Base-by-base conservation (phyloP, 1,284 basidiomycete species). In the Papiliotrema terrestris region DNA sequence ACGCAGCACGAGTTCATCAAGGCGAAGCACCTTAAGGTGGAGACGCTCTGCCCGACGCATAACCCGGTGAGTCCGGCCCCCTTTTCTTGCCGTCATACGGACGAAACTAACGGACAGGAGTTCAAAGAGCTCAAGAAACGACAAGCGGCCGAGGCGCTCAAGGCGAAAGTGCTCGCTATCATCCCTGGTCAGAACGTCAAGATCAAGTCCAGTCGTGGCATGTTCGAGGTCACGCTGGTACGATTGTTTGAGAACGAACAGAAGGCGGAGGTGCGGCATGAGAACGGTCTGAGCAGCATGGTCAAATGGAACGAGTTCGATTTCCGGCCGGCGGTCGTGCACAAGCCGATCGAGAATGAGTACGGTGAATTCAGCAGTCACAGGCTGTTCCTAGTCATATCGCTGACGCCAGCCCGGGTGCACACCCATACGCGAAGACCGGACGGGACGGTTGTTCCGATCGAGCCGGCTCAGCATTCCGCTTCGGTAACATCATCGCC, bases 191-290 rank as follows among this genome's bases (percentile, higher is more conserved):
- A 85, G 20, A 82, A 85, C 17, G 86, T 94, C 79, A 89, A 90
- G 75, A 81, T 94, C 61, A 86, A 88, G 49, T 83, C 86, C 44
- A 85, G 82, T 61, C 81, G 87, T 13, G 89, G 88, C 3, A 84
- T 86, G 14, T 91, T 88, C 66, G 88, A 91, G 71, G 88, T 91
- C 2, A 84, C 84, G 9, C 78, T 91, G 39, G 68, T 89, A 13
- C 80, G 83, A 48, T 84, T 89, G 19, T 77, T 87, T 39, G 86
- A 88, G 59, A 84, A 84, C 57, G 81, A 79, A 1, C 79, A 82
- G 49, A 83, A 83, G 11, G 84, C 91, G 1, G 84, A 88, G 65
- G 88, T 92, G 17, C 51, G 56, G 19, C 23, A 58, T 13, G 57
- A 57, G 26, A 51, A 52, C 19, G 55, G 55, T 49, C 56, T 20